Evolutionary conservation across 2,329 filamentous ascomycete genomes (phyloP).

Genomic region (Metarhizium album): DNA sequence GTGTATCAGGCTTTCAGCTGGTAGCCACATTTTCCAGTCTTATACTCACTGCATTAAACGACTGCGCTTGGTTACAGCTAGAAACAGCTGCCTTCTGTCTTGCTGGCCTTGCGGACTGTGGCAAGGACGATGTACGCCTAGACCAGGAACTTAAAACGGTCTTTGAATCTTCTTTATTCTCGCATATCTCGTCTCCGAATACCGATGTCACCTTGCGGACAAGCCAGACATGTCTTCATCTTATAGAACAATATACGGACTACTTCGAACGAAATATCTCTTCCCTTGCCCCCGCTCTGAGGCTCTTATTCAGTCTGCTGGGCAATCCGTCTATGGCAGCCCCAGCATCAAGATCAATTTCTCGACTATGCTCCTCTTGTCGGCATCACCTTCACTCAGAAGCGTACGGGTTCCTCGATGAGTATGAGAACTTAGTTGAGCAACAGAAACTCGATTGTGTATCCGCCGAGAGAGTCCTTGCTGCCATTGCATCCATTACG

Average conservation of each 20-base stretch:
- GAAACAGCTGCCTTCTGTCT: constrained; percentile 54
- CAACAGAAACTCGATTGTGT: constrained; percentile 45
- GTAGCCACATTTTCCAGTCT: constrained; percentile 46
- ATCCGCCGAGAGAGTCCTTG: constrained; percentile 62
- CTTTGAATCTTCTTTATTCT: constrained; percentile 50
- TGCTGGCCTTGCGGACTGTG: constrained; percentile 55
- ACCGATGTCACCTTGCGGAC: constrained; percentile 48
- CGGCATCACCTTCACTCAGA: constrained; percentile 57
- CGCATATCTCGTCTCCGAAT: constrained; percentile 39
- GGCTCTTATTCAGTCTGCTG: constrained; percentile 63
- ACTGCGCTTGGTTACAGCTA: constrained; percentile 45
- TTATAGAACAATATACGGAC: constrained; percentile 63
- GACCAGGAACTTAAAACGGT: constrained; percentile 50
- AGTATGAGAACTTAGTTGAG: constrained; percentile 57
- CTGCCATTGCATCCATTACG: constrained; percentile 64
- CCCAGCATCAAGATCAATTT: constrained; percentile 65
- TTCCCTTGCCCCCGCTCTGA: constrained; percentile 58
- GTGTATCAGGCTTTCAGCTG: constrained; percentile 45
- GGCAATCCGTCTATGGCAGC: constrained; percentile 49
- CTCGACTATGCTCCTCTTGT: constrained; percentile 65
- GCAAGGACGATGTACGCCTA: constrained; percentile 43
- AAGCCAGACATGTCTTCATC: constrained; percentile 55
- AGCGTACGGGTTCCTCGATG: constrained; percentile 55
- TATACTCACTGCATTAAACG: constrained; percentile 37
- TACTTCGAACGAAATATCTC: constrained; percentile 64